Conservation (phyloP, 2,329 filamentous ascomycete genomes). For the Ramularia collo-cygni region DNA sequence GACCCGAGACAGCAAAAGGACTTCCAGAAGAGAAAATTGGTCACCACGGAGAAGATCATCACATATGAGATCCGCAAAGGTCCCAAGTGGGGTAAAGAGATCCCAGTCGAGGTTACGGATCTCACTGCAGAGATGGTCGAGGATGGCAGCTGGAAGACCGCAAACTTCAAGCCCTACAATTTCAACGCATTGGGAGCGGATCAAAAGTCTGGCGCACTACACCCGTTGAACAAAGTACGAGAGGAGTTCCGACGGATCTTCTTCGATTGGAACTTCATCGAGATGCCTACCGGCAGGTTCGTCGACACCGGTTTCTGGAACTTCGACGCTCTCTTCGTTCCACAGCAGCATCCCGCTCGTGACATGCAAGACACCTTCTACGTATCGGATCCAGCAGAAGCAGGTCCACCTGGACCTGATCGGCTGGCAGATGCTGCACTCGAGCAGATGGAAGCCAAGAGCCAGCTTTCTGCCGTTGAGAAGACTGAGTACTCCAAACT, state of each 20-base stretch:
- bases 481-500: conserved; percentile 29
- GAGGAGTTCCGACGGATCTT: conserved; percentile 96
- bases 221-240: conserved; percentile 80
- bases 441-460: conserved; percentile 43
- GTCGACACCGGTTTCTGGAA: conserved; percentile 99
- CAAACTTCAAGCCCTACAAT: conserved; percentile 78
- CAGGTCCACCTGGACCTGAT: conserved; percentile 59
- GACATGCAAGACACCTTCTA: conserved; percentile 99
- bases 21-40: conserved; percentile 84
- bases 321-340: conserved; percentile 93
- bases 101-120: conserved; percentile 90
- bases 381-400: conserved; percentile 77
- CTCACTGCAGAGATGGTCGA: conserved; percentile 88
- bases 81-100: conserved; percentile 77
- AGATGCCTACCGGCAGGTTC: conserved; percentile 92
- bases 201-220: conserved; percentile 45
- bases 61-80: conserved; percentile 80
- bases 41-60: conserved; percentile 76
- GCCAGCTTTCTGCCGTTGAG: conserved; percentile 44
- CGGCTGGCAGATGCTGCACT: conserved; percentile 42
- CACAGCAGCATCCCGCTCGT: conserved; percentile 93
- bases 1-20: conserved; percentile 74
- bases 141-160: conserved; percentile 84
- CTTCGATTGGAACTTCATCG: conserved; percentile 97
- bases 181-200: conserved; percentile 63